Percentiles rank a stretch among this genome's conserved stretches.
phyloP scores from a whole-genome alignment of 2,329 filamentous ascomycete species.

The Verticillium zaregamsianum region DNA sequence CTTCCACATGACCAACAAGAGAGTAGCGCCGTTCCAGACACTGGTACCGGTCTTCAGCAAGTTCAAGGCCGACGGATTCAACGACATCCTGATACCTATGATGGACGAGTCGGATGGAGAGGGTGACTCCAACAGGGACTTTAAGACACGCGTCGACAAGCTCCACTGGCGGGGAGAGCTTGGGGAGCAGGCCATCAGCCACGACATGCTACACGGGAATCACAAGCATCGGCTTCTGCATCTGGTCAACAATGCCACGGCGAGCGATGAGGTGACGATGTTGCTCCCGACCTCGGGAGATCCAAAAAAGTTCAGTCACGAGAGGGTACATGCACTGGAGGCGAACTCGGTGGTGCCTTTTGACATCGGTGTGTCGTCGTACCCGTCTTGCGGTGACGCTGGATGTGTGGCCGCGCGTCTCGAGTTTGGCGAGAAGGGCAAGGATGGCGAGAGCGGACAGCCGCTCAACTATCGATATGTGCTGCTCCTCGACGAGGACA shows the following conservation, averaged over 20 bases:
- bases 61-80: constrained; percentile 67
- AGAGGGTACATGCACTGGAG: constrained; percentile 45
- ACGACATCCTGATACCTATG: constrained; percentile 72
- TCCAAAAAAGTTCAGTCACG: constrained; percentile 46
- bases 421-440: constrained; percentile 46
- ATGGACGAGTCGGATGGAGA: constrained; percentile 40
- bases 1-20: constrained; percentile 63
- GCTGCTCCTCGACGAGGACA: constrained; percentile 67
- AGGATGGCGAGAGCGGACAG: constrained; percentile 28
- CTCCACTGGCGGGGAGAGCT: constrained; percentile 75
- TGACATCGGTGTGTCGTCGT: constrained; percentile 56
- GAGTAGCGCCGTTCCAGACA: constrained; percentile 56
- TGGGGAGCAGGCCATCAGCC: constrained; percentile 46
- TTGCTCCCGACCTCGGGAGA: constrained; percentile 40
- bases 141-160: constrained; percentile 56
- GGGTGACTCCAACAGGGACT: constrained; percentile 40
- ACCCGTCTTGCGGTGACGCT: constrained; percentile 49
- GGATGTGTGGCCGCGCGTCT: constrained; percentile 44
- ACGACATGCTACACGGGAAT: constrained; percentile 60
- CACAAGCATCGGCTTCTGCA: constrained; percentile 70
- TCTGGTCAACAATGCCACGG: constrained; percentile 56
- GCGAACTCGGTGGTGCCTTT: constrained; percentile 51
- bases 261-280: constrained; percentile 44
- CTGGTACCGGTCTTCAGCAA: constrained; percentile 74
- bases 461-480: constrained; percentile 67